A percentile compares a stretch with the other conserved stretches of the same genome.
These are phyloP conservation scores for Neostapfia colusana DNA, from an alignment of 176 grass and related monocot genomes.

Conservation along the genomic window DNA sequence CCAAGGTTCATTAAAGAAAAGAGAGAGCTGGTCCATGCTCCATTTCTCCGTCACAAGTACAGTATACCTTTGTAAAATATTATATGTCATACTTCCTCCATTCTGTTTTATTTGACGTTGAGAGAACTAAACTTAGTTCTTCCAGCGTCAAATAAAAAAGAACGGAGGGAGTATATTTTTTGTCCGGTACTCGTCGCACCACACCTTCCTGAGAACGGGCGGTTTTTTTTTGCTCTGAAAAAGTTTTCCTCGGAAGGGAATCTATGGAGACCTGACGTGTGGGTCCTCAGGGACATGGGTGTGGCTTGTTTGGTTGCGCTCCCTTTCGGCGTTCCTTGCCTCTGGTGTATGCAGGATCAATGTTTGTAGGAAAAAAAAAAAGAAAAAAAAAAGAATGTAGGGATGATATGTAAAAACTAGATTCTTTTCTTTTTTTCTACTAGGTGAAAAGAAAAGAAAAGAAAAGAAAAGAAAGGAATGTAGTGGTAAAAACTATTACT, in stretches of 20 bases:
- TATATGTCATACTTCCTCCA: constrained; percentile 1
- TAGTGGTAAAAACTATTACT: background rate
- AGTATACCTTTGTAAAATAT: background rate
- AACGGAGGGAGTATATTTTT: no score
- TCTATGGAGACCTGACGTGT: constrained; percentile 5
- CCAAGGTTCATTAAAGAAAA: constrained; percentile 30
- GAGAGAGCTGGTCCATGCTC: background rate
- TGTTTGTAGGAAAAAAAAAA: background rate
- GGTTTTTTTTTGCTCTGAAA: background rate
- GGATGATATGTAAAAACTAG: no score
- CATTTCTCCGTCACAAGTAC: constrained; percentile 50
- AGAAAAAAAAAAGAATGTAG: background rate
- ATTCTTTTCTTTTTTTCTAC: no score
- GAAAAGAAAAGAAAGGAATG: no score
- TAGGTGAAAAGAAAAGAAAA: no score
- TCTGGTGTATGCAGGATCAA: constrained; percentile 8
- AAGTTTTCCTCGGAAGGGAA: constrained; percentile 14
- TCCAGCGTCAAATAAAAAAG: no score
- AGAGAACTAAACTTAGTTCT: no score
- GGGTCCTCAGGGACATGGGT: constrained; percentile 18
- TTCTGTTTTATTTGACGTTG: no score
- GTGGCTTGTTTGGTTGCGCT: constrained; percentile 35
- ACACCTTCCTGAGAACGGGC: background rate
- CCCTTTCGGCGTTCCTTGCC: background rate
- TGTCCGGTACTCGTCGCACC: background rate